Evolutionary conservation across 805 yeast species (phyloP).

Genomic region (Zygoascus flipseniorum): DNA sequence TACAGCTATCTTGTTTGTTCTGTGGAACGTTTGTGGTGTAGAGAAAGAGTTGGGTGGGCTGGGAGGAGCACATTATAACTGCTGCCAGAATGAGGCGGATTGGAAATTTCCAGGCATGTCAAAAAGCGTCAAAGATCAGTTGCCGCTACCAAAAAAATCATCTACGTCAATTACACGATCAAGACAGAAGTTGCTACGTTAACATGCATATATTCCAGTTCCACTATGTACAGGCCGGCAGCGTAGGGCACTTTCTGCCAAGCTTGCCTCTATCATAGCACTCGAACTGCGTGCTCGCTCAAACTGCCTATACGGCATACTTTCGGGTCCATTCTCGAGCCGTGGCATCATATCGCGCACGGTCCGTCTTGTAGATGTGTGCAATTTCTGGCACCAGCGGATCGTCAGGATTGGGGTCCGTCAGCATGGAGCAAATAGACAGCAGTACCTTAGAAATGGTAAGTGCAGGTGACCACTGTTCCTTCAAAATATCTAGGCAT

Average conservation of each 20-base stretch:
- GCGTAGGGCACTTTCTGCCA: neutral
- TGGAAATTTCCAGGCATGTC: too few species aligned
- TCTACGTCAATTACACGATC: too few species aligned
- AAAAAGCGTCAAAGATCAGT: too few species aligned
- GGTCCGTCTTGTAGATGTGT: slow-evolving; percentile 88
- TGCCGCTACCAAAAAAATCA: too few species aligned
- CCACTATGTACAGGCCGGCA: neutral
- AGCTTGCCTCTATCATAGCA: neutral
- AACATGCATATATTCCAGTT: neutral
- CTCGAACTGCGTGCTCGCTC: neutral
- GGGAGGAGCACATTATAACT: too few species aligned
- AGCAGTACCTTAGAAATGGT: slow-evolving; percentile 92
- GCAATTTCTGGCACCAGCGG: slow-evolving; percentile 98
- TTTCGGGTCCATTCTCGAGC: slow-evolving; percentile 99
- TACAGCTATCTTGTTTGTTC: too few species aligned
- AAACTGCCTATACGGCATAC: slow-evolving; percentile 64
- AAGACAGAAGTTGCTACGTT: neutral
- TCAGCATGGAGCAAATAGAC: slow-evolving; percentile 89
- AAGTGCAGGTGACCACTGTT: slow-evolving; percentile 98
- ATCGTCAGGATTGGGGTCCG: slow-evolving; percentile 98
- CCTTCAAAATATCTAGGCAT: slow-evolving; percentile 93
- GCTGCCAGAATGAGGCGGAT: too few species aligned
- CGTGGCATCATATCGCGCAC: slow-evolving; percentile 89
- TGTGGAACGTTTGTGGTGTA: too few species aligned
- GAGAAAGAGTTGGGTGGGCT: neutral